Conservation (phyloP, 176 grass and related monocot genomes). For the Carex parvula region DNA sequence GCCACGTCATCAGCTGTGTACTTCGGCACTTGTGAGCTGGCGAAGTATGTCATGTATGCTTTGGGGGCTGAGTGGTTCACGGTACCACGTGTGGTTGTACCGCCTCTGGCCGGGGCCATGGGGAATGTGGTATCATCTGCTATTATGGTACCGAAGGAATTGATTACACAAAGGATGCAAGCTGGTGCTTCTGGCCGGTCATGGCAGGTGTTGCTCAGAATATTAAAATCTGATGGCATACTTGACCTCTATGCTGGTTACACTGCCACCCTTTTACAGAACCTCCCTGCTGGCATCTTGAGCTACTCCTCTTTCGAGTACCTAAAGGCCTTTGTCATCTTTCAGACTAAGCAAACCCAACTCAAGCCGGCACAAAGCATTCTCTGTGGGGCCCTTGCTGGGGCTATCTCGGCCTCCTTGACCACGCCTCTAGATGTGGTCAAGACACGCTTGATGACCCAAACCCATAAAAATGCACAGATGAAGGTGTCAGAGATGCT, state of each 20-base stretch:
- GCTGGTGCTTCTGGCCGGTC: constrained; percentile 60
- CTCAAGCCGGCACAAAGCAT: constrained; percentile 74
- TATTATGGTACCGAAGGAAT: constrained; percentile 97
- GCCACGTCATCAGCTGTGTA: constrained; percentile 80
- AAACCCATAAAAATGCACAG: constrained; percentile 36
- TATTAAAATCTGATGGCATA: constrained; percentile 57
- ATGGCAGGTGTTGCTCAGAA: constrained; percentile 65
- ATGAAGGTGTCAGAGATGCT: constrained; percentile 63
- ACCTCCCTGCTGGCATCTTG: constrained; percentile 66
- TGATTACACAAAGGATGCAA: constrained; percentile 96
- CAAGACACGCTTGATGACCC: constrained; percentile 91
- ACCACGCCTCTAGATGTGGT: constrained; percentile 86
- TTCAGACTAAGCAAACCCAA: constrained; percentile 21
- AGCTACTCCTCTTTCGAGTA: constrained; percentile 98
- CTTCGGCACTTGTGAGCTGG: constrained; percentile 93
- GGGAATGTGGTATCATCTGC: constrained; percentile 84
- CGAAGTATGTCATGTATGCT: constrained; percentile 47
- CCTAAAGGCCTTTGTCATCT: constrained; percentile 73
- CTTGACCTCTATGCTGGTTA: constrained; percentile 77
- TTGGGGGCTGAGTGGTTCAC: constrained; percentile 24
- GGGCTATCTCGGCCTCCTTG: constrained; percentile 67
- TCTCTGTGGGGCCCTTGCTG: constrained; percentile 67
- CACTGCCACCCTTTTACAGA: constrained; percentile 73
- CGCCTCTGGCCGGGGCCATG: constrained; percentile 70
- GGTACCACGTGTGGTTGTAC: constrained; percentile 55